Evolutionary conservation across 2,329 filamentous ascomycete species (phyloP), one percentile per base, ranked within the genome.

Genomic region (Aotearoamyces nothofagi): DNA sequence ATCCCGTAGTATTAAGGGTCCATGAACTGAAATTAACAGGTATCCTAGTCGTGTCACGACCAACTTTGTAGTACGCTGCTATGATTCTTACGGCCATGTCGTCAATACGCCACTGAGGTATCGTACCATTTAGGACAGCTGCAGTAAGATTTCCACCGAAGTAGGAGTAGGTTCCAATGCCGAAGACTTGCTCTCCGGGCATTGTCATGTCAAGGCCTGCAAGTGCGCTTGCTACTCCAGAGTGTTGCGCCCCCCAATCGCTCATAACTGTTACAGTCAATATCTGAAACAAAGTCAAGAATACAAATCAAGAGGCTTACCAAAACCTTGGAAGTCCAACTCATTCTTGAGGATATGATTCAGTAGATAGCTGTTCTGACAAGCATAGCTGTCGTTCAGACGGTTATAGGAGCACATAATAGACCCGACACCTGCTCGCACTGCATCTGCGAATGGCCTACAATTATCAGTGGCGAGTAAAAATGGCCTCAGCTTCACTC

Each of bases 81-180:
- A 78, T 76, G 47, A 79, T 92, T 43, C 90, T 73, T 50, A 83
- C 78, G 3, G 70, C 81, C 77, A 93, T 93, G 46, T 96, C 90
- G 44, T 94, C 86, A 9, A 96, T 52, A 32, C 87, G 71, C 68
- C 80, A 92, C 41, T 81, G 72, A 1, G 87, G 83, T 13, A 96
- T 58, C 0, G 84, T 93, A 16, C 86, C 86, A 48, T 96, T 94
- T 39, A 92, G 56, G 4, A 94, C 73, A 2, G 81, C 81, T 23
- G 90, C 60, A 1, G 87, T 94, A 39, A 96, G 54, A 54, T 94
- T 94, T 11, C 72, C 58, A 4, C 87, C 87, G 78, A 80, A 93
- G 58, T 30, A 49, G 8, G 42, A 42, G n/a, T n/a, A n/a, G 10
- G 44, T 34, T 4, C 78, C 78, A 5, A 68, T 71, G 51, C 78